Evolutionary conservation across 176 grass and related monocot species (phyloP).

Genomic region (Saccharum officinarum): DNA sequence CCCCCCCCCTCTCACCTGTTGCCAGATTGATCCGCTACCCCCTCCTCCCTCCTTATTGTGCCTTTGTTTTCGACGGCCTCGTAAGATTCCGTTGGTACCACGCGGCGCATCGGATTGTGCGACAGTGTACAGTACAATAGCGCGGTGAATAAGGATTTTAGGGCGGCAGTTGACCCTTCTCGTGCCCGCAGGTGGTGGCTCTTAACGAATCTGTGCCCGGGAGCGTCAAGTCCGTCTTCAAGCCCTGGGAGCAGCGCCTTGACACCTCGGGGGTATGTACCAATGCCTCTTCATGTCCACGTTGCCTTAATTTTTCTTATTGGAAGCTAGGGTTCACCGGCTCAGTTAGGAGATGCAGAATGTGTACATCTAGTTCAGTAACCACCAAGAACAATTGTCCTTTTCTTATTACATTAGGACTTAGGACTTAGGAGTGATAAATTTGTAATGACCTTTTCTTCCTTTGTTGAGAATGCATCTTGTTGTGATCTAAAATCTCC

Average conservation of each 20-base stretch:
- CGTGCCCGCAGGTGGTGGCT: slow-evolving; percentile 57
- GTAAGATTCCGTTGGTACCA: background rate
- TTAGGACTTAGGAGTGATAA: background rate
- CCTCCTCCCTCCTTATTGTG: too few species aligned
- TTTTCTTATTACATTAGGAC: background rate
- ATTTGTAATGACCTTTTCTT: background rate
- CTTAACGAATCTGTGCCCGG: slow-evolving; percentile 87
- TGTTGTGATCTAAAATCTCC: background rate
- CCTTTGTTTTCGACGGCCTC: background rate
- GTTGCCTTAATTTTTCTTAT: background rate
- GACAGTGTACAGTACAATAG: background rate
- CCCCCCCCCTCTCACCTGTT: background rate
- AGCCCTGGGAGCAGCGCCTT: slow-evolving; percentile 85
- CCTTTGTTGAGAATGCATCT: background rate
- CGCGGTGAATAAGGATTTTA: background rate
- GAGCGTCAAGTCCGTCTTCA: slow-evolving; percentile 91
- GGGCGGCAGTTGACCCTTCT: background rate
- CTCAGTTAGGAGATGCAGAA: background rate
- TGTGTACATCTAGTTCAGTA: background rate
- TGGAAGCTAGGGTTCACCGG: background rate
- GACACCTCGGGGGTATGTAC: slow-evolving; percentile 75
- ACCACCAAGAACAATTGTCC: background rate
- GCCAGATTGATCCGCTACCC: slow-evolving; percentile 11
- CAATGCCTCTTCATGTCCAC: background rate
- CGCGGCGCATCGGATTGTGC: background rate